A percentile compares a stretch with the other conserved stretches of the same genome.
phyloP scores from a whole-genome alignment of 768 basidiomycete species.

The Heimioporus sp. region DNA sequence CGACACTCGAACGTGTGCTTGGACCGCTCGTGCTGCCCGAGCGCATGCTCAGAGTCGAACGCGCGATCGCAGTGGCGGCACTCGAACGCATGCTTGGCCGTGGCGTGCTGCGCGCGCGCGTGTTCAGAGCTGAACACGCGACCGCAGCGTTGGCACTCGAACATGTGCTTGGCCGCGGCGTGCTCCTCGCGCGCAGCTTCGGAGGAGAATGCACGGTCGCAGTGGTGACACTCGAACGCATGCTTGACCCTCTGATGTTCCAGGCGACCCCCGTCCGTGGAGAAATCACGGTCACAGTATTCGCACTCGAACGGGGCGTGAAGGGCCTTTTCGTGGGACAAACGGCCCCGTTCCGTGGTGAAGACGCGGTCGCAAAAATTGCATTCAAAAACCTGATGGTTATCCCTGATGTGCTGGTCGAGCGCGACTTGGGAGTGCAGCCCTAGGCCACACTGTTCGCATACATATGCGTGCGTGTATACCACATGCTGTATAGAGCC shows the following conservation, averaged over 20 bases:
- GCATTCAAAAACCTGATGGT: constrained; percentile 9
- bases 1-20: constrained; percentile 11
- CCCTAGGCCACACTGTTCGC: constrained; percentile 5
- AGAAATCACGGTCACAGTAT: constrained; percentile 7
- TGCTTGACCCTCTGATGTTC: constrained; percentile 6
- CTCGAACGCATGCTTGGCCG: constrained; percentile 1
- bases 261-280: background rate
- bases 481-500: constrained; percentile 9
- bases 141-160: constrained; percentile 7
- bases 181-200: constrained; percentile 7
- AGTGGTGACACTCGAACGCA: constrained; percentile 9
- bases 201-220: constrained; percentile 5
- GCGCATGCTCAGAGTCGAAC: background rate
- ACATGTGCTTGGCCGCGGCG: constrained; percentile 5
- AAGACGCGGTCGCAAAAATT: constrained; percentile 1
- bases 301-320: constrained; percentile 15
- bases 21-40: constrained; percentile 8
- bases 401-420: constrained; percentile 13
- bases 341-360: background rate
- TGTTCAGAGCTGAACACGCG: constrained; percentile 1
- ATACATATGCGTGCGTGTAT: constrained; percentile 8
- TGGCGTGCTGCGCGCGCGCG: constrained; percentile 10
- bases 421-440: constrained; percentile 9
- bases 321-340: constrained; percentile 9
- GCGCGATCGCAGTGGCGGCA: constrained; percentile 8